phyloP scores from a whole-genome alignment of 371 early-diverging fungal species.

The Rhizopus stolonifer region DNA sequence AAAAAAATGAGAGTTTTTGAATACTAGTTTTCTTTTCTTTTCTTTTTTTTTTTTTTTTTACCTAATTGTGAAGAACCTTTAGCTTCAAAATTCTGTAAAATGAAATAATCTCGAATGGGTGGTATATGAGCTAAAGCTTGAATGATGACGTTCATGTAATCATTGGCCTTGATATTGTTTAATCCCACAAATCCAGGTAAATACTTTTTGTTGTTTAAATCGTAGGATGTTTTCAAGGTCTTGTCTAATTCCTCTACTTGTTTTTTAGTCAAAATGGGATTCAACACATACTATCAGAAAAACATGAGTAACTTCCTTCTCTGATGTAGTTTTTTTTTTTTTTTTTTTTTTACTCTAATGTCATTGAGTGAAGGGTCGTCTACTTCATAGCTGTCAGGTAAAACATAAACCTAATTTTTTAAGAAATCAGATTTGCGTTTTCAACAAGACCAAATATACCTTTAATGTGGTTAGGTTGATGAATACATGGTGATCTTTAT shows the following conservation, averaged over 20 bases:
- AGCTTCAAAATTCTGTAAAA: slow-evolving; percentile 64
- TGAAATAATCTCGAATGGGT: slow-evolving; percentile 83
- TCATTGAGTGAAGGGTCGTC: slow-evolving; percentile 85
- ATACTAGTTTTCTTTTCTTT: too few relatives aligned
- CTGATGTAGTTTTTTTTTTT: neutral
- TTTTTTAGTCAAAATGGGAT: slow-evolving; percentile 75
- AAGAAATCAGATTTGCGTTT: too few relatives aligned
- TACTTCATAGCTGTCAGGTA: slow-evolving; percentile 95
- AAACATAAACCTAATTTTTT: slow-evolving; percentile 69
- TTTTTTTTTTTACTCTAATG: slow-evolving; percentile 67
- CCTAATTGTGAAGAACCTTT: slow-evolving; percentile 57
- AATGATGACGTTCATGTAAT: slow-evolving; percentile 92
- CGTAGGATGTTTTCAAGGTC: slow-evolving; percentile 63
- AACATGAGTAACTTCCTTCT: neutral
- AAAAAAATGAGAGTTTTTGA: too few relatives aligned
- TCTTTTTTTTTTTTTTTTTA: too few relatives aligned
- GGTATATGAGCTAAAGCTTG: slow-evolving; percentile 91
- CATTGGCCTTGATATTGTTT: slow-evolving; percentile 95
- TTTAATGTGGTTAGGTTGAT: slow-evolving; percentile 88
- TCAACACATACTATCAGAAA: slow-evolving; percentile 69
- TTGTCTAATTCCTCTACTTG: slow-evolving; percentile 75
- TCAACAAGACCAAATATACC: slow-evolving; percentile 34
- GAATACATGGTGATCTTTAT: slow-evolving; percentile 96
- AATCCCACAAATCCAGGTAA: slow-evolving; percentile 93
- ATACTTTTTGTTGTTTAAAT: slow-evolving; percentile 86